A percentile compares a stretch with the other conserved stretches of the same genome.
Conservation (phyloP, 2,329 filamentous ascomycete species). For the Sphaerostilbella broomeana region DNA sequence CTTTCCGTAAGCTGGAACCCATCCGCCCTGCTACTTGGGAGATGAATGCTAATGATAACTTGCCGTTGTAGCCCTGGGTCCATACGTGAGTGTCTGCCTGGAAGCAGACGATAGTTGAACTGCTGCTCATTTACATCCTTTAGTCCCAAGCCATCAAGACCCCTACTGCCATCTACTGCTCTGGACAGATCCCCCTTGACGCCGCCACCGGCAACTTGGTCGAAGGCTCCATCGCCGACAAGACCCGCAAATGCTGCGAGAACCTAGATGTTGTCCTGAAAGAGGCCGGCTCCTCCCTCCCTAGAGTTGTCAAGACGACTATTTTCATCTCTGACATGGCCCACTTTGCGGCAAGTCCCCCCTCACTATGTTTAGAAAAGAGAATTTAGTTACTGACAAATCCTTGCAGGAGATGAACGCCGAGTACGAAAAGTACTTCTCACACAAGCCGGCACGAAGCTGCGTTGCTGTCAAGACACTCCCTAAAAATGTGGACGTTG, state of each 20-base stretch:
- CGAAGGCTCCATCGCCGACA: slow-evolving; percentile 55
- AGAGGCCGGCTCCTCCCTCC: slow-evolving; percentile 70
- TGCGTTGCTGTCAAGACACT: slow-evolving; percentile 87
- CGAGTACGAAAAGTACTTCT: slow-evolving; percentile 77
- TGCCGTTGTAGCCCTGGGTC: slow-evolving; percentile 46
- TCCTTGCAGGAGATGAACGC: slow-evolving; percentile 63
- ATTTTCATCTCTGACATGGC: slow-evolving; percentile 91
- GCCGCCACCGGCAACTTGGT: slow-evolving; percentile 50
- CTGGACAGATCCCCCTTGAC: slow-evolving; percentile 67
- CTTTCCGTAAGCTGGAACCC: slow-evolving; percentile 42
- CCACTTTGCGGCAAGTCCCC: slow-evolving; percentile 59
- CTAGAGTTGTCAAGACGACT: slow-evolving; percentile 82
- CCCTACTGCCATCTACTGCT: slow-evolving; percentile 58
- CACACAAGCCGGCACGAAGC: slow-evolving; percentile 77
- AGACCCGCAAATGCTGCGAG: slow-evolving; percentile 57
- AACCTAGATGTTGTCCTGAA: slow-evolving; percentile 80
- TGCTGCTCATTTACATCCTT: slow-evolving; percentile 7
- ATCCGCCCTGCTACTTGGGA: background rate
- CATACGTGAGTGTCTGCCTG: slow-evolving; percentile 52
- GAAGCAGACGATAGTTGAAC: too few relatives aligned
- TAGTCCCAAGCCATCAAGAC: slow-evolving; percentile 64
- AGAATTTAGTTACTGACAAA: background rate
- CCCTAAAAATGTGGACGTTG: slow-evolving; percentile 77
- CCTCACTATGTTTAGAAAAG: background rate
- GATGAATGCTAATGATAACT: background rate